Evolutionary conservation across 75 land plant species (phyloP), one percentile per base, ranked within the genome.

Genomic region (Pinus albicaulis): DNA sequence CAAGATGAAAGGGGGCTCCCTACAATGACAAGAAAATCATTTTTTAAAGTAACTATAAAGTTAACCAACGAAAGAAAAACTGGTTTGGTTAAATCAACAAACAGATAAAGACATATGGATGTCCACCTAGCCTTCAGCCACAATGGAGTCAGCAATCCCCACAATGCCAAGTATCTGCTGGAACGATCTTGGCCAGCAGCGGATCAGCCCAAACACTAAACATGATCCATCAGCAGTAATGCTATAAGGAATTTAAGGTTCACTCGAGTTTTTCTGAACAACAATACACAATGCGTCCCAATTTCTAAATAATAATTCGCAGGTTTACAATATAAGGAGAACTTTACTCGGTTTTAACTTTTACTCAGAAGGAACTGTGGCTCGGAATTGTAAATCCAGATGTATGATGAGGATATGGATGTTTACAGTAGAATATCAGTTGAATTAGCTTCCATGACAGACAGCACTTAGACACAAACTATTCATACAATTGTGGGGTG

Each of bases 1-100:
- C 81, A 60, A 85, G 81, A 61, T 85, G 87, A 56, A 85, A 83
- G 23, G 76, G 66, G 5, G 63, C 76, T 31, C 87, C 87, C 87
- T 85, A 38, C 12, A 77, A 72, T 17, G 2, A 64, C 15, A 64
- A 64, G 34, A 31, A 8, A 7, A 17, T 31, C 38, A 64, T 1
- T 64, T 64, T 34, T 34, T 64, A 20, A 20, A 17, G 34, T 31
- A 36, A 34, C 34, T 12, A 31, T 64, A 28, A 64, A 36, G 17
- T 64, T 64, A 64, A 28, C n/a, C 19, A 3, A 64, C 34, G n/a
- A 59, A 59, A n/a, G 24, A 0, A 64, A 64, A 31, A 64, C 8
- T 28, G 68, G 19, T 28, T 64, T 64, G 38, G 19, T 36, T 34
- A 16, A 28, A 17, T 12, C 7, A 20, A 34, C 6, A 31, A 16